Percentiles rank a stretch among this genome's conserved stretches.
Conservation (phyloP, 306 rosid species). For the Citrullus mucosospermus region DNA sequence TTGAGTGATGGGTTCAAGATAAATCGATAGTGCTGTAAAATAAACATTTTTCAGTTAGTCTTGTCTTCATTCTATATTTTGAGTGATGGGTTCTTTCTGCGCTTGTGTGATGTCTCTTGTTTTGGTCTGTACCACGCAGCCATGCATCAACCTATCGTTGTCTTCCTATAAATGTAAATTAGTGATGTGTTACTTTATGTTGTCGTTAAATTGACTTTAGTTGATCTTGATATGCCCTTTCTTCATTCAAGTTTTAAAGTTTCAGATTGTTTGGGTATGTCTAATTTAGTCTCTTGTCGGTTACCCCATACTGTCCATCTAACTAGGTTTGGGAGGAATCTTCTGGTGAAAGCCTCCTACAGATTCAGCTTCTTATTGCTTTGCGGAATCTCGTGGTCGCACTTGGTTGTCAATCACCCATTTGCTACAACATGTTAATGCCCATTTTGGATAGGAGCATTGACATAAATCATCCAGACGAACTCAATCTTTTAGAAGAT, state of each 20-base stretch:
- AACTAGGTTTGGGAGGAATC: constrained; percentile 88
- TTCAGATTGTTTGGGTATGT: neutral
- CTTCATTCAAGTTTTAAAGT: neutral
- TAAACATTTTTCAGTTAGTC: neutral
- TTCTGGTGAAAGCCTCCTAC: constrained; percentile 86
- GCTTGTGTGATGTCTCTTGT: neutral
- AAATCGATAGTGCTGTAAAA: neutral
- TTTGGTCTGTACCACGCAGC: neutral
- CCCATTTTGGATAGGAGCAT: constrained; percentile 79
- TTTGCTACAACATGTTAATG: constrained; percentile 68
- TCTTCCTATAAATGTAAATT: neutral
- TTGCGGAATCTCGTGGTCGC: constrained; percentile 83
- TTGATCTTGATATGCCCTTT: neutral
- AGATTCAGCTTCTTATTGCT: constrained; percentile 91
- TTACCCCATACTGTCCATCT: constrained; percentile 8
- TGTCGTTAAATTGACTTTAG: neutral
- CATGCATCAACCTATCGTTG: neutral
- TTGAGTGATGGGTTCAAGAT: neutral
- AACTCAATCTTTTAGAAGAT: constrained; percentile 85
- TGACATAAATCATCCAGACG: constrained; percentile 83
- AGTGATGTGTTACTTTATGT: neutral
- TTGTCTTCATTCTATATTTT: neutral
- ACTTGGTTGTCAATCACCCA: constrained; percentile 71
- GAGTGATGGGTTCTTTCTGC: neutral
- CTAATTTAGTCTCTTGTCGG: neutral